Conservation (phyloP, 306 rosid genomes). For the Corylus americana region DNA sequence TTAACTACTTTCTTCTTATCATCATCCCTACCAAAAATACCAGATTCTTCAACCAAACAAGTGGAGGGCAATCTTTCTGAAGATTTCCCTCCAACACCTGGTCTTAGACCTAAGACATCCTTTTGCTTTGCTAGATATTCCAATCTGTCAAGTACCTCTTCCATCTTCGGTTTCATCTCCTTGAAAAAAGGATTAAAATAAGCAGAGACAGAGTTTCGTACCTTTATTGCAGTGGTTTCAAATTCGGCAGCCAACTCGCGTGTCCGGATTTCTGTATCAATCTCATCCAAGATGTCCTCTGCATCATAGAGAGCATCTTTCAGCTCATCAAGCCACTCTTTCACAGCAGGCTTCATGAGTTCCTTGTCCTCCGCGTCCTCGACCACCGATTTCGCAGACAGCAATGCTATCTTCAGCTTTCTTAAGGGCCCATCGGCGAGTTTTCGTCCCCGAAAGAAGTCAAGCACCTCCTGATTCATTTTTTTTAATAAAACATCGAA, state of each 20-base stretch:
- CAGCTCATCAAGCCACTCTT: slow-evolving; percentile 20
- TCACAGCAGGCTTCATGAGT: background rate
- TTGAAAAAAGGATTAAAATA: background rate
- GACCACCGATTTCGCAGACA: background rate
- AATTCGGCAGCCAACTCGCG: background rate
- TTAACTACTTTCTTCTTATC: background rate
- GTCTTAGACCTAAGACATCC: background rate
- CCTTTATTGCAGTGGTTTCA: background rate
- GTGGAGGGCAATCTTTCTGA: background rate
- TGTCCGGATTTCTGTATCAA: background rate
- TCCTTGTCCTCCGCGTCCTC: slow-evolving; percentile 32
- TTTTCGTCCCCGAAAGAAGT: slow-evolving; percentile 9
- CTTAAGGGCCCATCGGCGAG: background rate
- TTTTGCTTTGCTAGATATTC: background rate
- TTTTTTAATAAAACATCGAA: background rate
- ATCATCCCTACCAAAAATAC: slow-evolving; percentile 16
- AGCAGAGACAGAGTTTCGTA: background rate
- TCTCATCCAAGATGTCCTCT: slow-evolving; percentile 7
- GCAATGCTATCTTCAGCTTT: slow-evolving; percentile 6
- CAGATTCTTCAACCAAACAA: background rate
- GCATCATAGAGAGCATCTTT: slow-evolving; percentile 1
- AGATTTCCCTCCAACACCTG: background rate
- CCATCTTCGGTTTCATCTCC: background rate
- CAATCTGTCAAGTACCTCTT: background rate
- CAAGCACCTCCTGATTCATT: background rate